Base-by-base conservation (phyloP, 352 stramenopile genomes). In the Sclerospora graminicola region DNA sequence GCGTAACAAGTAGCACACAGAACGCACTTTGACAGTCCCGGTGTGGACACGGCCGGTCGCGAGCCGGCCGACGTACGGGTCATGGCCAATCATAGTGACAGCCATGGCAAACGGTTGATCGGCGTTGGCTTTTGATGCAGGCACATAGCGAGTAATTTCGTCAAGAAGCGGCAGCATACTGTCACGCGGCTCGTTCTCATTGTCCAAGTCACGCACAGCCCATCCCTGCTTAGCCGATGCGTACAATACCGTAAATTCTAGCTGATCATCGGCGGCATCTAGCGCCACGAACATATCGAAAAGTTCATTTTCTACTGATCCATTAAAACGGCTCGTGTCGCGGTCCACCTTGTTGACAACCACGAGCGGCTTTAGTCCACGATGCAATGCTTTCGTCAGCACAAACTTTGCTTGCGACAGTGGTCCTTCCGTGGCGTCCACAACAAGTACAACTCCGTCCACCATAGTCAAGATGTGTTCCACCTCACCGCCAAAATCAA, bases 341-440 rank as follows among this genome's bases (percentile, higher is more conserved):
- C 94, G 80, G 64, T 99, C 95, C 24, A 97, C 90, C 77, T 99
- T 99, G 78, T 99, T 99, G 41, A 99, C 78, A 14, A 99, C 91
- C 14, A 99, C 93, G 8, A 99, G 66, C 11, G 93, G 92, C 58
- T 93, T 92, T 2, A 98, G 60, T 20, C 88, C 88, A 14, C 82
- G 64, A 39, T 89, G 82, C 15, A 99, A 69, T 27, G 95, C 95
- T 59, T 98, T 96, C 26, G 72, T 93, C n/a, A 99, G 66, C 29
- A 99, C 95, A 56, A 98, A 99, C 62, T 99, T 98, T 41, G 95
- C 99, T 56, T 99, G 95, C 20, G 86, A 94, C 90, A 98, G 98
- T 19, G 81, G 80, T 1, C 96, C 96, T 64, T 99, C 96, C 0
- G 81, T 96, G 4, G 95, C 95, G 66, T 98, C 95, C 6, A 99